Evolutionary conservation across 306 rosid species (phyloP).

Genomic region (Cucumis cinereus): DNA sequence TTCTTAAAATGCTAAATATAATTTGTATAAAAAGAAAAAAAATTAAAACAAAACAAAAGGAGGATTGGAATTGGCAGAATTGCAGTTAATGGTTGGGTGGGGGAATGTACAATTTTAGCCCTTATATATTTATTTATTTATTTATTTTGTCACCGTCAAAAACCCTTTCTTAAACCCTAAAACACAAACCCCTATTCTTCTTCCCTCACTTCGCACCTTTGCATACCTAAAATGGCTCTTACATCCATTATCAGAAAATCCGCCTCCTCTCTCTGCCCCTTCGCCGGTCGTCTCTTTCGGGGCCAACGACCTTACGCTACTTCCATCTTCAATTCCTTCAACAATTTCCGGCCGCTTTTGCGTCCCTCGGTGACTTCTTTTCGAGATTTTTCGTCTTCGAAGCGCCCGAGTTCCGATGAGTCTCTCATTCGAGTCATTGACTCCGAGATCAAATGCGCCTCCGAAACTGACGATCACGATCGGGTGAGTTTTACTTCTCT

Average conservation of each 20-base stretch:
- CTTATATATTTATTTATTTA: not conserved
- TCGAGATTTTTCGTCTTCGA: constrained; percentile 36
- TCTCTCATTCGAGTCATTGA: constrained; percentile 46
- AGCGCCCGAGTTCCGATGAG: constrained; percentile 38
- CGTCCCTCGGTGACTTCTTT: constrained; percentile 16
- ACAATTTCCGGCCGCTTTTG: constrained; percentile 16
- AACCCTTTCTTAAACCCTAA: constrained; percentile 7
- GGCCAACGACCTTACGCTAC: constrained; percentile 22
- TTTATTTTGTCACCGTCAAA: no score
- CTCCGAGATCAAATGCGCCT: constrained; percentile 50
- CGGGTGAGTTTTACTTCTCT: constrained; percentile 23
- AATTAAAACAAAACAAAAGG: no score
- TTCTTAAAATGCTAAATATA: no score
- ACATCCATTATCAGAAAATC: constrained; percentile 57
- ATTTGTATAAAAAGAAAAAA: no score
- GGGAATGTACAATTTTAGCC: not conserved
- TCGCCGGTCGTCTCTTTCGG: constrained; percentile 26
- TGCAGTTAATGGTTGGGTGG: no score
- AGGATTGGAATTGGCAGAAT: no score
- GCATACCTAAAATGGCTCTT: constrained; percentile 40
- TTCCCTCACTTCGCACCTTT: not conserved
- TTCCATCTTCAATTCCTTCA: constrained; percentile 19
- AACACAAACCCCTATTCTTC: not conserved
- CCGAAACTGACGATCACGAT: constrained; percentile 40
- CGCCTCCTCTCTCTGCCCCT: constrained; percentile 33